Evolutionary conservation across 805 yeast genomes (phyloP).

Genomic region (Wickerhamomyces queroliae): DNA sequence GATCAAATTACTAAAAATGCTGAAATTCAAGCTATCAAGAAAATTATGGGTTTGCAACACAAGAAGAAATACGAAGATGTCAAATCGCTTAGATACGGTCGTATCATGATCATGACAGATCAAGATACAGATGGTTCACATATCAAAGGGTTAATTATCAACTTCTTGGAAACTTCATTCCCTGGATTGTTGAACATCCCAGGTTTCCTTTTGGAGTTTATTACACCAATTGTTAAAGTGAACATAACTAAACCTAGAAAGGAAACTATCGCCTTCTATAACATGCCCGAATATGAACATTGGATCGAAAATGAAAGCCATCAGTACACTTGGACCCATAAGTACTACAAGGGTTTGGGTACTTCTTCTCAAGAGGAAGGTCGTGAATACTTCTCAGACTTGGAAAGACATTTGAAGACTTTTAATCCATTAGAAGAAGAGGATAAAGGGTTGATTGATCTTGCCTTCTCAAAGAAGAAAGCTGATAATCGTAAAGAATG

Average conservation of each 20-base stretch:
- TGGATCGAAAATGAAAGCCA: constrained; percentile 88
- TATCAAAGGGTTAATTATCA: constrained; percentile 91
- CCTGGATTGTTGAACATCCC: constrained; percentile 90
- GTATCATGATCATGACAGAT: constrained; percentile 98
- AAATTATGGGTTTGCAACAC: constrained; percentile 93
- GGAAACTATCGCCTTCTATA: constrained; percentile 69
- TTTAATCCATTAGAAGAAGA: constrained; percentile 77
- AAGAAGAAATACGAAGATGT: constrained; percentile 75
- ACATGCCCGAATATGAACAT: constrained; percentile 90
- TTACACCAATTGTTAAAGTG: constrained; percentile 94
- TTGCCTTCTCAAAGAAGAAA: constrained; percentile 90
- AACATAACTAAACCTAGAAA: constrained; percentile 61
- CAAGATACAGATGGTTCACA: constrained; percentile 99
- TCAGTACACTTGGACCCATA: constrained; percentile 77
- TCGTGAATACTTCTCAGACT: constrained; percentile 79
- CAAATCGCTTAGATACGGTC: constrained; percentile 83
- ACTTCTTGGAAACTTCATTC: constrained; percentile 87
- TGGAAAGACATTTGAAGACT: constrained; percentile 79
- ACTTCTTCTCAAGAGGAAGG: constrained; percentile 82
- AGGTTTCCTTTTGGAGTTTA: constrained; percentile 88
- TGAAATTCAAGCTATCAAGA: constrained; percentile 92
- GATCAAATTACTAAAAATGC: constrained; percentile 91
- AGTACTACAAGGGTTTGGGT: constrained; percentile 98
- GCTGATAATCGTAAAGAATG: constrained; percentile 98
- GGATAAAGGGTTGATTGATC: constrained; percentile 74